A percentile compares a stretch with the other conserved stretches of the same genome.
Evolutionary conservation across 306 rosid species (phyloP).

Genomic region (Macrotyloma uniflorum): DNA sequence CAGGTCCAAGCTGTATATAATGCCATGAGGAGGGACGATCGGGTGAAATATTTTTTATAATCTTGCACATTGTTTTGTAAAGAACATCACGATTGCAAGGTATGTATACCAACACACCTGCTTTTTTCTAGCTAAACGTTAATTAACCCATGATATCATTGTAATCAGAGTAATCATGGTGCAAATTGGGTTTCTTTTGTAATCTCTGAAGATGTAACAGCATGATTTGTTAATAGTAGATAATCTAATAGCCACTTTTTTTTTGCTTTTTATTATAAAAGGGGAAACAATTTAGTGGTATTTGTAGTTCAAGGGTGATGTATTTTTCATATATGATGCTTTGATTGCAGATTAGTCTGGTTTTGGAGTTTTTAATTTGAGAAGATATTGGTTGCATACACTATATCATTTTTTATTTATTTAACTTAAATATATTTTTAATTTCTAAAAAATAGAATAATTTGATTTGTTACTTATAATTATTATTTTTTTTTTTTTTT

Average conservation of each 20-base stretch:
- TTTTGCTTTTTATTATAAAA: neutral
- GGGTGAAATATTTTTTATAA: slow-evolving; percentile 88
- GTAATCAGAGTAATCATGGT: slow-evolving; percentile 28
- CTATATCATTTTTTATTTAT: too few relatives aligned
- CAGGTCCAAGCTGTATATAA: slow-evolving; percentile 96
- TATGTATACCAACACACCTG: slow-evolving; percentile 3
- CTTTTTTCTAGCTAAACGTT: slow-evolving; percentile 15
- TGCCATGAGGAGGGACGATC: slow-evolving; percentile 83
- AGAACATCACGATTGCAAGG: slow-evolving; percentile 27
- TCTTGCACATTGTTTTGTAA: slow-evolving; percentile 34
- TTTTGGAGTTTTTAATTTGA: too few relatives aligned
- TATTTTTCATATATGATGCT: neutral
- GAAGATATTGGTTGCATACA: too few relatives aligned
- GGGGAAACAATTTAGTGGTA: neutral
- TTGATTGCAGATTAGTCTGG: neutral
- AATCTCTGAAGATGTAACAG: slow-evolving; percentile 33
- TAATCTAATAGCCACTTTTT: neutral
- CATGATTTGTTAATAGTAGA: neutral
- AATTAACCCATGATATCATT: slow-evolving; percentile 8
- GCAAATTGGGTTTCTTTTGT: slow-evolving; percentile 35
- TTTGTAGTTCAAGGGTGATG: neutral
- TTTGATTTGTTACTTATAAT: too few relatives aligned
- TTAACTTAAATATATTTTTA: too few relatives aligned
- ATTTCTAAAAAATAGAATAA: too few relatives aligned
- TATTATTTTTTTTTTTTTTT: too few relatives aligned